These are phyloP conservation scores for Chaetoceros tenuissimus DNA, from an alignment of 108 stramenopile species.

Conservation along the genomic window DNA sequence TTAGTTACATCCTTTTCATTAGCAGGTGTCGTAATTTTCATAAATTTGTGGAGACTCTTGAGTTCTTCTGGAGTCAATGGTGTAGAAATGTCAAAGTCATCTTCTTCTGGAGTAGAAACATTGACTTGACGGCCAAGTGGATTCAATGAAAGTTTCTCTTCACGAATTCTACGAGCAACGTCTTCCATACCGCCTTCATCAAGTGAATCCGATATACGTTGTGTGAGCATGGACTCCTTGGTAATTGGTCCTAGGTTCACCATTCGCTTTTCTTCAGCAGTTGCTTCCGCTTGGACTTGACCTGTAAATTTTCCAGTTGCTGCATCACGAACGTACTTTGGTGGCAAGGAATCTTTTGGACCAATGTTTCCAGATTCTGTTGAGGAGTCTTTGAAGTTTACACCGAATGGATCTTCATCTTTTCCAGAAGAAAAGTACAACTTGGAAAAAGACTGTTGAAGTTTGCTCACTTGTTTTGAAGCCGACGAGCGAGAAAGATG, in stretches of 20 bases:
- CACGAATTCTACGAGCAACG: constrained; percentile 50
- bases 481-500: no score
- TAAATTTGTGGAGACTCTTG: constrained; percentile 39
- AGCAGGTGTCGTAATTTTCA: constrained; percentile 7
- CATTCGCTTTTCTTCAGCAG: constrained; percentile 30
- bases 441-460: no score
- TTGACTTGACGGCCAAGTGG: constrained; percentile 45
- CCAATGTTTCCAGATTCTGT: constrained; percentile 34
- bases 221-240: constrained; percentile 25
- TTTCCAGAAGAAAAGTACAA: no score
- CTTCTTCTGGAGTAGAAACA: constrained; percentile 15
- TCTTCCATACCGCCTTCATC: constrained; percentile 16
- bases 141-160: constrained; percentile 58
- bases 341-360: constrained; percentile 29
- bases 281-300: constrained; percentile 46
- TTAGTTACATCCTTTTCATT: constrained; percentile 41
- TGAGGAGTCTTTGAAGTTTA: constrained; percentile 29
- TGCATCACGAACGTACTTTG: constrained; percentile 63
- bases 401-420: constrained; percentile 48
- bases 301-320: constrained; percentile 74
- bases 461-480: no score
- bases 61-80: constrained; percentile 54
- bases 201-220: constrained; percentile 10
- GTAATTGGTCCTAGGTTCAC: constrained; percentile 44
- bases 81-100: constrained; percentile 11